These are phyloP conservation scores for Pyrus betulifolia DNA, from an alignment of 306 rosid genomes.

Conservation along the genomic window DNA sequence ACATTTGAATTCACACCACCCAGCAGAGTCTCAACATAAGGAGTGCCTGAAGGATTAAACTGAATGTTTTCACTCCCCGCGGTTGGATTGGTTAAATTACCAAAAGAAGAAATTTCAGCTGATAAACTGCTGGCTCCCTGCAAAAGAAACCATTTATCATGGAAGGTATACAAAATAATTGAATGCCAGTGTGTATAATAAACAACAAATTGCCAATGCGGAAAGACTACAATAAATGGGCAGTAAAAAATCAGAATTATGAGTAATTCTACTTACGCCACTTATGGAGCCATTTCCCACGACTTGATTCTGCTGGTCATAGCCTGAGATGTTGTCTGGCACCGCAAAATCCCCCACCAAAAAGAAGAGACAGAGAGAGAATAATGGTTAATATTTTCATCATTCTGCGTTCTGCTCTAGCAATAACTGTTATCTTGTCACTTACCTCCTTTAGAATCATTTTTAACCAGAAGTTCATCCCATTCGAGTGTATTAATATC, in stretches of 20 bases:
- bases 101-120: constrained; percentile 32
- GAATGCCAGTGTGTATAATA: not conserved
- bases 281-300: constrained; percentile 27
- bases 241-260: not conserved
- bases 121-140: constrained; percentile 46
- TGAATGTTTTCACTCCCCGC: constrained; percentile 22
- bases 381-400: constrained; percentile 9
- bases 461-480: constrained; percentile 77
- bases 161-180: not conserved
- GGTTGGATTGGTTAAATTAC: constrained; percentile 31
- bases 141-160: constrained; percentile 14
- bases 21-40: constrained; percentile 24
- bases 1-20: constrained; percentile 38
- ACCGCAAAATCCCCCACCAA: not conserved
- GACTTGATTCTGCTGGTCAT: constrained; percentile 50
- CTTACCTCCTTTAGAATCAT: constrained; percentile 72
- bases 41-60: constrained; percentile 29
- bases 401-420: constrained; percentile 4
- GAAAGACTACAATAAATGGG: constrained; percentile 2
- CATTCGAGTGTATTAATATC: constrained; percentile 97
- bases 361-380: constrained; percentile 14
- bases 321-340: constrained; percentile 39
- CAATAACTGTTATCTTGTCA: constrained; percentile 3
- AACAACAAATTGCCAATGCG: not conserved
- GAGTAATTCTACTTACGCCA: constrained; percentile 47